Evolutionary conservation across 1,284 basidiomycete species (phyloP).

Genomic region (Marasmius fiardii): DNA sequence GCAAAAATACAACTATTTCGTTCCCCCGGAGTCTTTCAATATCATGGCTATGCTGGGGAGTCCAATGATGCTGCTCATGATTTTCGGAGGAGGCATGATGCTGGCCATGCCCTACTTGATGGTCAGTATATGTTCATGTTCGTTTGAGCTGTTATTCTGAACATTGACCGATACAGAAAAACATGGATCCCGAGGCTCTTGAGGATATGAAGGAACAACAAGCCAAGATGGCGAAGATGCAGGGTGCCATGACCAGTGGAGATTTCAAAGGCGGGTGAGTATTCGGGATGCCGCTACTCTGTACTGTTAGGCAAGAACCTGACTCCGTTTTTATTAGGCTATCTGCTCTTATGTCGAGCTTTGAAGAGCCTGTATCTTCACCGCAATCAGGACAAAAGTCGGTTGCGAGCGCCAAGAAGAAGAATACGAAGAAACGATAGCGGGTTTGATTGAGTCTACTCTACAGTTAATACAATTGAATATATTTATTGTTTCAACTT

Average conservation of each 20-base stretch:
- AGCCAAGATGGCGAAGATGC: slow-evolving; percentile 54
- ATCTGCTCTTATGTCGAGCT: slow-evolving; percentile 31
- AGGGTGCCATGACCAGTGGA: slow-evolving; percentile 56
- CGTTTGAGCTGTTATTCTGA: not conserved
- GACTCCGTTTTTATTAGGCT: slow-evolving; percentile 27
- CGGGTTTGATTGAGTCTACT: not conserved
- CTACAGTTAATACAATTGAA: not conserved
- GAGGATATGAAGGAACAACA: slow-evolving; percentile 72
- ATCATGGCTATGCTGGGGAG: slow-evolving; percentile 77
- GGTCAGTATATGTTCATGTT: slow-evolving; percentile 37
- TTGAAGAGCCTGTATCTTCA: slow-evolving; percentile 17
- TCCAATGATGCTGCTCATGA: slow-evolving; percentile 88
- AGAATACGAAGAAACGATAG: slow-evolving; percentile 7
- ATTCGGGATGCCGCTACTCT: not conserved
- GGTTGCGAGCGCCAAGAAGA: slow-evolving; percentile 11
- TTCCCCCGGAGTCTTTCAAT: slow-evolving; percentile 71
- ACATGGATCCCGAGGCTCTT: slow-evolving; percentile 73
- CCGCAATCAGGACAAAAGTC: slow-evolving; percentile 7
- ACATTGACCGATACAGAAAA: slow-evolving; percentile 48
- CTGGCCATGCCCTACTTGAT: slow-evolving; percentile 79
- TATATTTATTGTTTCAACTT: no score
- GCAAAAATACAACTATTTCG: slow-evolving; percentile 61
- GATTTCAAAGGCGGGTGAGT: slow-evolving; percentile 56
- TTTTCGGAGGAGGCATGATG: slow-evolving; percentile 67
- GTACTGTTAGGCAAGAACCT: slow-evolving; percentile 13